Evolutionary conservation across 805 yeast genomes (phyloP).

Genomic region (Brettanomyces nanus): DNA sequence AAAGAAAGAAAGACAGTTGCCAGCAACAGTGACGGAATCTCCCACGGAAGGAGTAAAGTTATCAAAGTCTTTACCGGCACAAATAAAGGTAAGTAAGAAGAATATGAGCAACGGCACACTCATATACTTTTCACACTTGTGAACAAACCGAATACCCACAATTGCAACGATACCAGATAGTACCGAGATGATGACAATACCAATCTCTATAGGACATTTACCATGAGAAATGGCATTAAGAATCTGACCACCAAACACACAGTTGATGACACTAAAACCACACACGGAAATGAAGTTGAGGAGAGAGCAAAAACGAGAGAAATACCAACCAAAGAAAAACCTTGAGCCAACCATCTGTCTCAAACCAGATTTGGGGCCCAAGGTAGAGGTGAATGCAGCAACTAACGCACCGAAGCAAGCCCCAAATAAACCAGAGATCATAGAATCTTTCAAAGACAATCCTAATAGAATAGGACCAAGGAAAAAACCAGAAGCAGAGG

Average conservation of each 20-base stretch:
- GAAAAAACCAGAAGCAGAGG: constrained; percentile 69
- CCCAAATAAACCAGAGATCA: constrained; percentile 53
- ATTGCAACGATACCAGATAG: constrained; percentile 53
- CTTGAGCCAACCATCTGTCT: constrained; percentile 75
- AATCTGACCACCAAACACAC: constrained; percentile 76
- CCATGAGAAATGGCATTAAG: constrained; percentile 53
- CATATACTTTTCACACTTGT: constrained; percentile 51
- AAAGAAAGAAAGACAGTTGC: constrained; percentile 58
- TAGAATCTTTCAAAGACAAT: constrained; percentile 49
- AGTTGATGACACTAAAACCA: constrained; percentile 65
- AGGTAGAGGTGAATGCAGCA: constrained; percentile 67
- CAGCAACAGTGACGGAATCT: constrained; percentile 35
- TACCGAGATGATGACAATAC: constrained; percentile 57
- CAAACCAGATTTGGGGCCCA: constrained; percentile 81
- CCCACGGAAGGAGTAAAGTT: constrained; percentile 25
- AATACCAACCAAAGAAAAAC: constrained; percentile 75
- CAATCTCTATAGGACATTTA: constrained; percentile 55
- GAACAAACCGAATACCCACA: constrained; percentile 60
- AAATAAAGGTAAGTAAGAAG: constrained; percentile 52
- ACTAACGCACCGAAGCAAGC: constrained; percentile 55
- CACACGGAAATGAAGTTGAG: constrained; percentile 54
- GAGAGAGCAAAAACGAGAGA: constrained; percentile 59
- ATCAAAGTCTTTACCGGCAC: constrained; percentile 43
- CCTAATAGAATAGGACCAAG: constrained; percentile 59
- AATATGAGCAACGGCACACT: constrained; percentile 56